These are phyloP conservation scores for Didymella sp. DNA, from an alignment of 2,329 filamentous ascomycete genomes.

Conservation along the genomic window DNA sequence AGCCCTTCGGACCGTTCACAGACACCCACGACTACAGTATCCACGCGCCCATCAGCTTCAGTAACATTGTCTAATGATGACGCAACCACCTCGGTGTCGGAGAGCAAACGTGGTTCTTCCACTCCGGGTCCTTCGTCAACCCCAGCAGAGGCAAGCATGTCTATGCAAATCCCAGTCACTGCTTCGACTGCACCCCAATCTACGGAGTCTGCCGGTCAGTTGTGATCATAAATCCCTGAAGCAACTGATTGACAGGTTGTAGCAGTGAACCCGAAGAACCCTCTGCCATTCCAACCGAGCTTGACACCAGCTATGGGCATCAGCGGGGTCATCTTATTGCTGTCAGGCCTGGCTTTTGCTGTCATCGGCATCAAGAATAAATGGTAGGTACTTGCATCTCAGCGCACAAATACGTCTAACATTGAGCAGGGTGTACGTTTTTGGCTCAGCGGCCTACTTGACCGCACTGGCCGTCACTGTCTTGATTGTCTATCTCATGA, in stretches of 20 bases:
- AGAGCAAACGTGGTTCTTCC: constrained; percentile 24
- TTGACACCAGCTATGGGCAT: constrained; percentile 85
- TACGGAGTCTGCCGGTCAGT: constrained; percentile 33
- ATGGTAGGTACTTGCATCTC: constrained; percentile 53
- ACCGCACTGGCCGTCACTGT: constrained; percentile 77
- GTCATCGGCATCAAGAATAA: constrained; percentile 84
- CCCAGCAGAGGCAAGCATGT: constrained; percentile 20
- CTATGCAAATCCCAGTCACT: constrained; percentile 27
- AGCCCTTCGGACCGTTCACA: constrained; percentile 24
- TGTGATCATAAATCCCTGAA: background rate
- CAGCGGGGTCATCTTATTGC: constrained; percentile 76
- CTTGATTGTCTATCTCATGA: constrained; percentile 89
- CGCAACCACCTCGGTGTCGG: constrained; percentile 20
- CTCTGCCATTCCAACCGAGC: constrained; percentile 72
- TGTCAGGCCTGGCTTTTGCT: constrained; percentile 72
- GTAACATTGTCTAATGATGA: constrained; percentile 14
- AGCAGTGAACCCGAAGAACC: constrained; percentile 25
- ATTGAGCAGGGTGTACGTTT: constrained; percentile 54
- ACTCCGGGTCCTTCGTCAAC: constrained; percentile 20
- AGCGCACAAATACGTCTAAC: constrained; percentile 22
- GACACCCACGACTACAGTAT: constrained; percentile 22
- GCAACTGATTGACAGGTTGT: background rate
- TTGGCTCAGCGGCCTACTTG: constrained; percentile 78
- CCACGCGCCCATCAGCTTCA: constrained; percentile 29
- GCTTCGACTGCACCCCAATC: constrained; percentile 26